Conservation (phyloP, 345 rosid species). For the Salix suchowensis region DNA sequence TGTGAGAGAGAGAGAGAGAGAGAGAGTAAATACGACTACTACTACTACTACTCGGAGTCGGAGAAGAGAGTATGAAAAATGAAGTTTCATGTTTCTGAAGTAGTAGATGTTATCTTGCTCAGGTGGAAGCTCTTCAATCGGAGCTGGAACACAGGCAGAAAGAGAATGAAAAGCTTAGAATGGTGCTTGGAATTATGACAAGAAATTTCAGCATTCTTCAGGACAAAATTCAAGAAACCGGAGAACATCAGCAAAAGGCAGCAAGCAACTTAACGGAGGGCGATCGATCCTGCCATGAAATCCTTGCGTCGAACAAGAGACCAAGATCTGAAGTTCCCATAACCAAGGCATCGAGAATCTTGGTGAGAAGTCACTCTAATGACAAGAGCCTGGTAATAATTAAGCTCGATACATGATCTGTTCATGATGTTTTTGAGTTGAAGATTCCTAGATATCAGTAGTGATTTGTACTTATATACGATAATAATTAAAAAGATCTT, state of each 20-base stretch:
- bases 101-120: not conserved
- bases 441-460: too few relatives aligned
- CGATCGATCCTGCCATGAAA: not conserved
- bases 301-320: slow-evolving; percentile 15
- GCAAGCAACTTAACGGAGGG: not conserved
- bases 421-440: too few relatives aligned
- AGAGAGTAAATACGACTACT: too few relatives aligned
- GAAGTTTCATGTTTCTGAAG: not conserved
- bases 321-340: slow-evolving; percentile 16
- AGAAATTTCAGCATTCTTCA: slow-evolving; percentile 29
- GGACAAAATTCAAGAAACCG: slow-evolving; percentile 15
- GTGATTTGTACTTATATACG: too few relatives aligned
- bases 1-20: too few relatives aligned
- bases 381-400: slow-evolving; percentile 43
- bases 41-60: too few relatives aligned
- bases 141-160: slow-evolving; percentile 32
- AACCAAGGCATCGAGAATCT: slow-evolving; percentile 23
- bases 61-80: too few relatives aligned
- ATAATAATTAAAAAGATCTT: too few relatives aligned
- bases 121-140: slow-evolving; percentile 25
- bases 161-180: slow-evolving; percentile 37
- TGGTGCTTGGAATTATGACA: slow-evolving; percentile 34
- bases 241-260: not conserved
- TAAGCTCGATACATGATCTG: not conserved
- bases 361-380: slow-evolving; percentile 28